Base-by-base conservation (phyloP, 176 grass and related monocot species). In the Zizania latifolia region DNA sequence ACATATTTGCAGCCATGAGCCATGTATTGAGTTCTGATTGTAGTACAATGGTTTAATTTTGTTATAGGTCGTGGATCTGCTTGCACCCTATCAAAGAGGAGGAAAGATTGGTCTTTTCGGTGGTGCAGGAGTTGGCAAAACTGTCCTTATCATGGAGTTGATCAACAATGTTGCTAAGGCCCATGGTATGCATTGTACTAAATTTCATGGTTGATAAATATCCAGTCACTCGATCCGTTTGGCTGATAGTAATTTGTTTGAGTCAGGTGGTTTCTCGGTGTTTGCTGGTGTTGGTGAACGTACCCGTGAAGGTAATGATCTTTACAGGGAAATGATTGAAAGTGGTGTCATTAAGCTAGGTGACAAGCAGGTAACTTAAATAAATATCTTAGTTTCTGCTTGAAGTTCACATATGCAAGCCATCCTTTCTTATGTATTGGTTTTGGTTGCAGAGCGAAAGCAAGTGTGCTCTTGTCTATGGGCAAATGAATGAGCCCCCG, bases 281-380 rank as follows among this genome's bases (percentile, higher is more conserved):
- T 96, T 96, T 58, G 89, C 86, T 90, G 93, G 93, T 90, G 93
- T 96, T 1, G 93, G 93, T 66, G 93, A 96, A 37, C 87, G 89
- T 79, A 96, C 93, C 22, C 89, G 93, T 75, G 89, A 96, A 77
- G 93, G 93, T 63, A 96, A 96, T 90, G 93, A 96, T 45, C 71
- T 96, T 59, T 96, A 92, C 80, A 93, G 90, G 74, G 93, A 97
- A 86, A 97, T 97, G 93, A 93, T 97, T 90, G 93, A 97, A 78
- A 97, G 90, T 89, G 93, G 93, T 90, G 93, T 97, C 65, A 97
- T 97, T 57, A 97, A 97, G 85, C 93, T 97, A 50, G 93, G 77
- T 57, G 93, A 97, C 39, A 93, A 90, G 64, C 87, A 90, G 93
- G 93, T 93, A 84, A 71, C 26, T 60, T 19, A 12, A 64, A 19